A percentile compares a stretch with the other conserved stretches of the same genome.
phyloP scores from a whole-genome alignment of 2,329 filamentous ascomycete species.

The Fusarium nygamai region DNA sequence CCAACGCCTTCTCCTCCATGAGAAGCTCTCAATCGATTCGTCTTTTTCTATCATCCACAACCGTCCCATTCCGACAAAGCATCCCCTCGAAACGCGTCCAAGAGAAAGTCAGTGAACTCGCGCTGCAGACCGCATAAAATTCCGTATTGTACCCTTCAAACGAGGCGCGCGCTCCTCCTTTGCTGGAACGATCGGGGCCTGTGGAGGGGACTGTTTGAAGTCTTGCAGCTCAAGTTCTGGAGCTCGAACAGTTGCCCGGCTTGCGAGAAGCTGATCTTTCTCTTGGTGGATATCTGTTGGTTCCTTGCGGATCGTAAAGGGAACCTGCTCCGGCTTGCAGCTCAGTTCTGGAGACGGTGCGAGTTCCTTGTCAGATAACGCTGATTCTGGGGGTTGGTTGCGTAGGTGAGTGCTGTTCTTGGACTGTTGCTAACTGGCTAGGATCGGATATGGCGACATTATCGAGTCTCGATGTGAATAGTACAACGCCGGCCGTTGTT shows the following conservation, averaged over 20 bases:
- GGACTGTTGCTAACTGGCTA: not conserved
- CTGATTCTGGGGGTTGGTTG: not conserved
- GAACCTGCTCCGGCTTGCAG: conserved; percentile 2
- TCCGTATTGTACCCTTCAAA: not conserved
- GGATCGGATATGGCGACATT: not conserved
- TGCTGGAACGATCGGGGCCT: not conserved
- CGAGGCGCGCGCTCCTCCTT: not conserved
- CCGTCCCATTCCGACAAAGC: not conserved
- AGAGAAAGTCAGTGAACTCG: not conserved
- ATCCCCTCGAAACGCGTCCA: not conserved
- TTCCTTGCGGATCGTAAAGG: not conserved
- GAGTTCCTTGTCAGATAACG: not conserved
- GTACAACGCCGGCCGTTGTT: not conserved
- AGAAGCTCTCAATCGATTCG: no score
- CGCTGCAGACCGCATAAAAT: not conserved
- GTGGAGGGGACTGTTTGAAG: not conserved
- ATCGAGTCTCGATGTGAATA: not conserved
- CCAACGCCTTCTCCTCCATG: not conserved
- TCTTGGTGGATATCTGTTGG: not conserved
- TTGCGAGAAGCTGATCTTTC: not conserved
- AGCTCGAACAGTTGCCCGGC: not conserved
- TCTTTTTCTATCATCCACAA: not conserved
- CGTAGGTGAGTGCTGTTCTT: not conserved
- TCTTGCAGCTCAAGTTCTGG: not conserved
- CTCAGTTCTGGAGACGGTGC: conserved; percentile 4